Conservation (phyloP, 2,329 filamentous ascomycete species). For the Colletotrichum lindemuthianum region DNA sequence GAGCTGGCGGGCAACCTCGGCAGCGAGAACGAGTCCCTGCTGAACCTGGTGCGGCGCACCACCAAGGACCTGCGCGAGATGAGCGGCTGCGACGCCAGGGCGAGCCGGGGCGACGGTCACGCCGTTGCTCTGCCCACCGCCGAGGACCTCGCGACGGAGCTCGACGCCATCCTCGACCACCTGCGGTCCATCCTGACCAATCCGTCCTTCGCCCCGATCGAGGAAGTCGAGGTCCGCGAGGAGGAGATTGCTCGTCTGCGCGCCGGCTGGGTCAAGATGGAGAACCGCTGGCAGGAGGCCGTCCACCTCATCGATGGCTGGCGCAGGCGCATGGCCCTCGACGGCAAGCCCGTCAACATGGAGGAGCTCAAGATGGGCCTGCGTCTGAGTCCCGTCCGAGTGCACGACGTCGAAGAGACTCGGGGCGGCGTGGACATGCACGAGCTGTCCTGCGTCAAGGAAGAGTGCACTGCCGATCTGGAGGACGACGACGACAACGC, state of each 20-base stretch:
- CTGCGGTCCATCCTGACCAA: conserved; percentile 89
- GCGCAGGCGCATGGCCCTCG: conserved; percentile 81
- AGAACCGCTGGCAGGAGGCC: conserved; percentile 88
- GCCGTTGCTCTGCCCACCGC: conserved; percentile 48
- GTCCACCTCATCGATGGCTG: conserved; percentile 92
- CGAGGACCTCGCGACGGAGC: conserved; percentile 77
- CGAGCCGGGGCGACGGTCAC: conserved; percentile 41
- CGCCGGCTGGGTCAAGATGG: conserved; percentile 93
- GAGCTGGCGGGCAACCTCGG: conserved; percentile 84
- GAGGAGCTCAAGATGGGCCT: conserved; percentile 76
- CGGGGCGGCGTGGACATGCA: conserved; percentile 46
- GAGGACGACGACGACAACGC: conserved; percentile 49
- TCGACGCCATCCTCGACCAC: conserved; percentile 82
- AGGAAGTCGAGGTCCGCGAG: conserved; percentile 92
- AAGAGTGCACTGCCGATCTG: conserved; percentile 51
- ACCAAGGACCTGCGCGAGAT: conserved; percentile 77
- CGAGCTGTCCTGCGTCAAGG: conserved; percentile 49
- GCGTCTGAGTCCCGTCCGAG: conserved; percentile 67
- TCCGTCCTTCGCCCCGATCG: conserved; percentile 93
- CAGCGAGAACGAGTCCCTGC: conserved; percentile 89
- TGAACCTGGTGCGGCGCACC: conserved; percentile 76
- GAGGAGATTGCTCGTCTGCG: conserved; percentile 87
- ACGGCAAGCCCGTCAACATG: conserved; percentile 75
- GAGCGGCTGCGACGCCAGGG: conserved; percentile 61
- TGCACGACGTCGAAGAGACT: conserved; percentile 62